Conservation (phyloP, 2,329 filamentous ascomycete species). For the Metarhizium robertsii region DNA sequence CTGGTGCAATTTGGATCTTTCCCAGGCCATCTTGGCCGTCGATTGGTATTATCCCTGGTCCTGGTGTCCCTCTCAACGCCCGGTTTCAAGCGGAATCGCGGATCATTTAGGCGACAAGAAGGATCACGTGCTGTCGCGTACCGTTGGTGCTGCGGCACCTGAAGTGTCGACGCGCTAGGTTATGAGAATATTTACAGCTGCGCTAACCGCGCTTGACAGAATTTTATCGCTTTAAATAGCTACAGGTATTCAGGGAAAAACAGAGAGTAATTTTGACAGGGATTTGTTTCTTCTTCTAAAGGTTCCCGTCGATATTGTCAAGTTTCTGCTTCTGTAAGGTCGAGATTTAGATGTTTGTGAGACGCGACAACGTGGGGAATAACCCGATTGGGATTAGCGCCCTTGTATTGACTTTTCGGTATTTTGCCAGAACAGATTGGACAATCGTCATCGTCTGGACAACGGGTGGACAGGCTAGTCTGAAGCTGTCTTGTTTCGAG, state of each 20-base stretch:
- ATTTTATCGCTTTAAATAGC: neutral
- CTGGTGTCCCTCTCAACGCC: neutral
- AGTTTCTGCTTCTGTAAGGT: neutral
- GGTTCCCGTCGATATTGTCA: neutral
- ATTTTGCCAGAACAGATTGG: neutral
- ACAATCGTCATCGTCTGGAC: conserved; percentile 3
- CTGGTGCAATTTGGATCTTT: neutral
- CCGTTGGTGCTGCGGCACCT: neutral
- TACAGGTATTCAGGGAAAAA: too few species aligned
- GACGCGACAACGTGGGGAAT: conserved; percentile 3
- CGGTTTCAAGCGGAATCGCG: neutral
- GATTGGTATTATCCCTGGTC: neutral
- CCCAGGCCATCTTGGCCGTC: neutral
- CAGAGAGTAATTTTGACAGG: neutral
- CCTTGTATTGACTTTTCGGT: neutral
- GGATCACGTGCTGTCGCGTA: conserved; percentile 5
- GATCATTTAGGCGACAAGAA: neutral
- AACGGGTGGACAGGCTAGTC: neutral
- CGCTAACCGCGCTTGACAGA: neutral
- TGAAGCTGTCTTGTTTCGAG: neutral
- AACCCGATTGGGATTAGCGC: neutral
- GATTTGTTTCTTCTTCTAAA: neutral
- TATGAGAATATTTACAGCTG: neutral
- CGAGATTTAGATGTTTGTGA: neutral
- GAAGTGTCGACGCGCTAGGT: neutral